A percentile compares a stretch with the other conserved stretches of the same genome.
Evolutionary conservation across 768 basidiomycete species (phyloP).

Genomic region (Mycena alexandri): DNA sequence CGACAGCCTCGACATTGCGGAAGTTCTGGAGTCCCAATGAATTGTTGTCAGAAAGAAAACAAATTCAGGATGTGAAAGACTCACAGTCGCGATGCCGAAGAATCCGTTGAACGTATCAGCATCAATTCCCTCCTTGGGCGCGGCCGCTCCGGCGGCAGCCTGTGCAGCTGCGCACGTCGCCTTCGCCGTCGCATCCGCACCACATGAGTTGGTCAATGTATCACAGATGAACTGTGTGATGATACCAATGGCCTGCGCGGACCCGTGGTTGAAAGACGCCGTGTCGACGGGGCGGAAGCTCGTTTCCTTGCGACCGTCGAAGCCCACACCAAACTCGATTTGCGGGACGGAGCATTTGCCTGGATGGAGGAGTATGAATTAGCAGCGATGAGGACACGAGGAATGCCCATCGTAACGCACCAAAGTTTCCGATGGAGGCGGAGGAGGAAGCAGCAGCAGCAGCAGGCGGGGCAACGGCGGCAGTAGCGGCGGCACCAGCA

Average conservation of each 20-base stretch:
- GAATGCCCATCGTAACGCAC: background rate
- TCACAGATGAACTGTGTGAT: constrained; percentile 72
- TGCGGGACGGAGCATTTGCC: constrained; percentile 66
- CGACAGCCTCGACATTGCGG: constrained; percentile 40
- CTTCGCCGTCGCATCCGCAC: constrained; percentile 67
- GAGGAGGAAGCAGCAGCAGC: constrained; percentile 44
- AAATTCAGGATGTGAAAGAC: constrained; percentile 22
- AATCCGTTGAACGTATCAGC: constrained; percentile 74
- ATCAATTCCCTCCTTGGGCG: constrained; percentile 62
- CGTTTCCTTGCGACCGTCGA: constrained; percentile 70
- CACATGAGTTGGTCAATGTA: constrained; percentile 64
- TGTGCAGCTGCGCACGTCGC: constrained; percentile 58
- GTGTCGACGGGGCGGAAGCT: constrained; percentile 68
- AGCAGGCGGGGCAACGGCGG: constrained; percentile 37
- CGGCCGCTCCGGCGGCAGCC: constrained; percentile 56
- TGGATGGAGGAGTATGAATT: background rate
- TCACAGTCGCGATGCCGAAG: constrained; percentile 66
- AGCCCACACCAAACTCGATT: constrained; percentile 69
- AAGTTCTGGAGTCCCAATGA: constrained; percentile 54
- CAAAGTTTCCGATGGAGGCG: constrained; percentile 58
- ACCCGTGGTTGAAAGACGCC: constrained; percentile 67
- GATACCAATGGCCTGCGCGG: constrained; percentile 70
- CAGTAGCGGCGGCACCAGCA: constrained; percentile 2
- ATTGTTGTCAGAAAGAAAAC: constrained; percentile 7
- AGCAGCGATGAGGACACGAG: background rate